Base-by-base conservation (phyloP, 1,139 yeast species). In the Yamadazyma dushanensis region DNA sequence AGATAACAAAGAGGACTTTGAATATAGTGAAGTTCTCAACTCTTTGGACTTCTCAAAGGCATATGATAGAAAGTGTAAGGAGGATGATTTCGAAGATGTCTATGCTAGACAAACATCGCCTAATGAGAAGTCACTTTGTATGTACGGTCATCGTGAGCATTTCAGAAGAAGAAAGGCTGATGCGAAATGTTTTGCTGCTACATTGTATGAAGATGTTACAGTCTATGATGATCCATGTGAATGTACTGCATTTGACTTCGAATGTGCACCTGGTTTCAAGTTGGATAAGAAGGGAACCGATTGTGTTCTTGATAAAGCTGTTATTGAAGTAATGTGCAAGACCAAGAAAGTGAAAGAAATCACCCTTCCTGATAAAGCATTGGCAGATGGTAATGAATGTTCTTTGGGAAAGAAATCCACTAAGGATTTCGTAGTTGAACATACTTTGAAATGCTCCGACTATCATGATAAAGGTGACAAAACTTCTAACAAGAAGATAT, bases 131-230 rank as follows among this genome's bases (percentile, higher is more conserved):
- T 86, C 86, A 1, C 50, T 68, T 10, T 89, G 96, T 63, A 64
- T 85, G 24, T 74, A 76, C 66, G 97, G 97, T 7, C 86, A 78
- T 40, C 76, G 69, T 47, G 89, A 84, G 49, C 74, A 67, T 39
- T 83, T 80, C 53, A 62, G 53, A 40, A 73, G 96, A 57, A 79
- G 95, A 61, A 86, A 85, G 51, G 70, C 69, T 25, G 77, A 72
- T 37, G 76, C 92, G 0, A 54, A 78, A 42, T 89, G 97, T 65
- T 77, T 81, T 52, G 80, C 84, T 16, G 77, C 77, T 35, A 73
- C 73, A 35, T 57, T 74, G 5, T 83, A 72, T 50, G 75, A 75
- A 30, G 92, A 86, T 48, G 66, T 83, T 25, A 65, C 69, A 36
- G 67, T 75, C 5, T 58, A 61, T 21, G 80, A 76, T 38, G 81